Base-by-base conservation (phyloP, 441 rosid genomes). In the Aleurites moluccanus region DNA sequence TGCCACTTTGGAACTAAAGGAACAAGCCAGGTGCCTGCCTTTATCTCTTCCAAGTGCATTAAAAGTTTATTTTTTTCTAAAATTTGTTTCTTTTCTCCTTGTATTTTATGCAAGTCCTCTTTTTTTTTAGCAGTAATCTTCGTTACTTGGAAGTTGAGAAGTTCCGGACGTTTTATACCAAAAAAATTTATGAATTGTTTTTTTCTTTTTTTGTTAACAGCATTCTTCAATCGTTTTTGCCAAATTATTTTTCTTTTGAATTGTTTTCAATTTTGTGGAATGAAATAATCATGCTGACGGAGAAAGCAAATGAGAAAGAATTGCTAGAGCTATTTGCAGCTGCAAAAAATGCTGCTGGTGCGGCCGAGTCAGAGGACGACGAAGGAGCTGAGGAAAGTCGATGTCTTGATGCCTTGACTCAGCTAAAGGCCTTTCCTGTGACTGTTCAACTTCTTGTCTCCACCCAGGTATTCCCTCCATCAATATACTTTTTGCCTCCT, bases 281-380 rank as follows among this genome's bases (percentile, higher is more conserved):
- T 21, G 16, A 57, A 57, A 57, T 9, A 57, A 57, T 10, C 59
- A n/a, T 56, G 47, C 25, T 23, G 63, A 30, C 30, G 47, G 56
- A 67, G 67, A 75, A 63, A n/a, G 73, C 10, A 38, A 75, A 65
- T 75, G 85, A 75, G 79, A 76, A 69, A 65, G 72, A 80, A 71
- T 27, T 80, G 64, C 68, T 82, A 76, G 80, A 80, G 79, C 60
- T 76, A 72, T 78, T 77, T 9, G 78, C 76, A 21, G 77, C 45
- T 25, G 86, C 84, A n/a, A 83, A 77, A 60, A 84, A 68, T 53
- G 85, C 87, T 0, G 87, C 83, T 25, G 83, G 70, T 33, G 79
- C 67, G 38, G 77, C 33, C 1, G 79, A 77, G 71, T 23, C 73
- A 1, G 56, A 50, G 6, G 72, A 59, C 45, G 44, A 65, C 20